These are phyloP conservation scores for Epichloe bromicola DNA, from an alignment of 2,329 filamentous ascomycete genomes.

Conservation along the genomic window DNA sequence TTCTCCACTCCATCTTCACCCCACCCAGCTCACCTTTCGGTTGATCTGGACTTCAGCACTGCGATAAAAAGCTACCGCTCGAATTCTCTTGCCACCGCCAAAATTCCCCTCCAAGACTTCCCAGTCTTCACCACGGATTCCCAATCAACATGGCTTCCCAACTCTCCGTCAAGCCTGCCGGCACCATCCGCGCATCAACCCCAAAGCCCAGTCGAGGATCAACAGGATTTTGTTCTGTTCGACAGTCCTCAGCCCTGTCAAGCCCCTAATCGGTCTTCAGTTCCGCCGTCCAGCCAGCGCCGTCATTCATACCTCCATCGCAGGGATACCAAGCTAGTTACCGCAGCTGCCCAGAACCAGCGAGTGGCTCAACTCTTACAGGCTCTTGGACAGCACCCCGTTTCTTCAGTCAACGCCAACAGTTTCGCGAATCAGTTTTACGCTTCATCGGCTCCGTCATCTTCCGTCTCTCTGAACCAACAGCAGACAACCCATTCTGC, in stretches of 20 bases:
- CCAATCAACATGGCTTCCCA: slow-evolving; percentile 69
- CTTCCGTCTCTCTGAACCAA: slow-evolving; percentile 43
- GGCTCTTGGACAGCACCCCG: slow-evolving; percentile 41
- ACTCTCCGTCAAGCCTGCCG: slow-evolving; percentile 50
- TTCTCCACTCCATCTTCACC: slow-evolving; percentile 33
- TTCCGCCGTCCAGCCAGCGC: slow-evolving; percentile 28
- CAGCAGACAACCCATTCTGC: slow-evolving; percentile 29
- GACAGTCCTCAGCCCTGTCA: slow-evolving; percentile 33
- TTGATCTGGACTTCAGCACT: slow-evolving; percentile 55
- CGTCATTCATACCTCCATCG: slow-evolving; percentile 35
- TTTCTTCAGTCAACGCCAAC: slow-evolving; percentile 41
- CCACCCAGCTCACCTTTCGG: slow-evolving; percentile 40
- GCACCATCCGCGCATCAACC: slow-evolving; percentile 45
- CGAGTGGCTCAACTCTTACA: slow-evolving; percentile 47
- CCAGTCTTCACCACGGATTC: slow-evolving; percentile 76
- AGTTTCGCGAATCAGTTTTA: slow-evolving; percentile 51
- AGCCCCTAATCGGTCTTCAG: slow-evolving; percentile 24
- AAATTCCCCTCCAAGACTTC: slow-evolving; percentile 52
- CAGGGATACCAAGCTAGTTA: slow-evolving; percentile 24
- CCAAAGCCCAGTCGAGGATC: slow-evolving; percentile 35
- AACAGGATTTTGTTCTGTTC: slow-evolving; percentile 73
- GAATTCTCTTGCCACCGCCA: slow-evolving; percentile 41
- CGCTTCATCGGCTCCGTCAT: slow-evolving; percentile 52
- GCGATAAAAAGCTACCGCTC: slow-evolving; percentile 44
- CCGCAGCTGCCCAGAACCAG: slow-evolving; percentile 38